phyloP scores from a whole-genome alignment of 768 basidiomycete species.

The Boletus rubescentipes region DNA sequence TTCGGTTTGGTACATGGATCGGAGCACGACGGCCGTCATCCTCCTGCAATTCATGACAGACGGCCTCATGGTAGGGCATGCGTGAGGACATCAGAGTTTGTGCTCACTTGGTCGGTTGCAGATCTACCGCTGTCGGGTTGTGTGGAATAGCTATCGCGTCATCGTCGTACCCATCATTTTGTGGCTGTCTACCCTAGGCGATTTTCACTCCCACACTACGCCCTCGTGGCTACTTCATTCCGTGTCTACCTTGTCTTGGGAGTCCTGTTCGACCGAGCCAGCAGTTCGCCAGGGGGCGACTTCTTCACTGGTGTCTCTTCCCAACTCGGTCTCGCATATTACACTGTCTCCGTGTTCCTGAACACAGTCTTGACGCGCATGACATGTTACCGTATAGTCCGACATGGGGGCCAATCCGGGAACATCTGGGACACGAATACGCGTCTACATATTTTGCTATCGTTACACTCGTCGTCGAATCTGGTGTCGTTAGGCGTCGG shows the following conservation, averaged over 20 bases:
- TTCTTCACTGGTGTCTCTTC: conserved; percentile 13
- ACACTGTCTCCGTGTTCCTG: conserved; percentile 10
- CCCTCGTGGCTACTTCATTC: not conserved
- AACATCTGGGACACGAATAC: conserved; percentile 16
- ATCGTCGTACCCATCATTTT: conserved; percentile 18
- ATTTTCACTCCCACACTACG: not conserved
- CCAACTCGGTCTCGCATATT: conserved; percentile 21
- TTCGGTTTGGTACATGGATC: conserved; percentile 28
- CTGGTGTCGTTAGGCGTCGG: conserved; percentile 14
- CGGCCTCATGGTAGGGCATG: conserved; percentile 25
- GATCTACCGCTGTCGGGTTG: conserved; percentile 41
- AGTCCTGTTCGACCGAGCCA: conserved; percentile 4
- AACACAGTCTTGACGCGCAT: conserved; percentile 20
- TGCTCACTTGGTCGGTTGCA: conserved; percentile 23
- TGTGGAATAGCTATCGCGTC: conserved; percentile 28
- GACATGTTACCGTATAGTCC: conserved; percentile 22
- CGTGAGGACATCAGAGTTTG: not conserved
- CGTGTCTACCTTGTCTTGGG: conserved; percentile 15
- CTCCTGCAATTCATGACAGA: conserved; percentile 37
- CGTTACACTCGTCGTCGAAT: conserved; percentile 20
- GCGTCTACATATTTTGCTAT: conserved; percentile 17
- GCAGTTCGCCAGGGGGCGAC: conserved; percentile 17
- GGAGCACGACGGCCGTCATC: conserved; percentile 27
- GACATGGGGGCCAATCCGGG: conserved; percentile 9
- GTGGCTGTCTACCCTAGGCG: conserved; percentile 25